Evolutionary conservation across 1,284 basidiomycete genomes (phyloP).

Genomic region (Malassezia furfur): DNA sequence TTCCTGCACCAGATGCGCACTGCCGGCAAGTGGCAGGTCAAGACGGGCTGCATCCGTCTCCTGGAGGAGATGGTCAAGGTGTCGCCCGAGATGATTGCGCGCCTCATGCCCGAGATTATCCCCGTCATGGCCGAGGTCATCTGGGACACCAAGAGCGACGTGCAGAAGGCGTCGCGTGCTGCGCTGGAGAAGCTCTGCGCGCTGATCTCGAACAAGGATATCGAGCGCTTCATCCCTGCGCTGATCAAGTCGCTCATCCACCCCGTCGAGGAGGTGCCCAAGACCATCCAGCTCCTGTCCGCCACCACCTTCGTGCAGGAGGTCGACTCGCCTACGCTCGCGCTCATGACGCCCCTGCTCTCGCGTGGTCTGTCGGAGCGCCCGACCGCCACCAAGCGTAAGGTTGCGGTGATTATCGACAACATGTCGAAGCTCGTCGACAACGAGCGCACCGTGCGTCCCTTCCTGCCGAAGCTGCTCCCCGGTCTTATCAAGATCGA

Average conservation of each 20-base stretch:
- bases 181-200: conserved; percentile 67
- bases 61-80: conserved; percentile 82
- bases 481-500: conserved; percentile 49
- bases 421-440: conserved; percentile 49
- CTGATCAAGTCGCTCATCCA: conserved; percentile 95
- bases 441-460: conserved; percentile 48
- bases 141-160: conserved; percentile 99
- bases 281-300: conserved; percentile 89
- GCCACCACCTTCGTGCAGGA: conserved; percentile 99
- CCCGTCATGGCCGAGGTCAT: conserved; percentile 91
- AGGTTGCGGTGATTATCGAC: conserved; percentile 49
- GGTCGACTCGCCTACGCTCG: conserved; percentile 96
- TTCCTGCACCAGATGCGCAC: conserved; percentile 90
- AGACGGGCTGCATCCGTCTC: conserved; percentile 74
- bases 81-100: conserved; percentile 74
- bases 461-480: conserved; percentile 48
- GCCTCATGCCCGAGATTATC: conserved; percentile 89
- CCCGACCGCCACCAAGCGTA: conserved; percentile 48
- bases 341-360: conserved; percentile 95
- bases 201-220: conserved; percentile 94
- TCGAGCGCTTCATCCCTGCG: conserved; percentile 68
- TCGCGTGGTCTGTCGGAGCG: conserved; percentile 69
- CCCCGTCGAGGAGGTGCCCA: conserved; percentile 97
- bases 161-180: conserved; percentile 96
- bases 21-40: conserved; percentile 98